Evolutionary conservation across 805 yeast species (phyloP), one percentile per base, ranked within the genome.

Genomic region (Hanseniaspora guilliermondii): DNA sequence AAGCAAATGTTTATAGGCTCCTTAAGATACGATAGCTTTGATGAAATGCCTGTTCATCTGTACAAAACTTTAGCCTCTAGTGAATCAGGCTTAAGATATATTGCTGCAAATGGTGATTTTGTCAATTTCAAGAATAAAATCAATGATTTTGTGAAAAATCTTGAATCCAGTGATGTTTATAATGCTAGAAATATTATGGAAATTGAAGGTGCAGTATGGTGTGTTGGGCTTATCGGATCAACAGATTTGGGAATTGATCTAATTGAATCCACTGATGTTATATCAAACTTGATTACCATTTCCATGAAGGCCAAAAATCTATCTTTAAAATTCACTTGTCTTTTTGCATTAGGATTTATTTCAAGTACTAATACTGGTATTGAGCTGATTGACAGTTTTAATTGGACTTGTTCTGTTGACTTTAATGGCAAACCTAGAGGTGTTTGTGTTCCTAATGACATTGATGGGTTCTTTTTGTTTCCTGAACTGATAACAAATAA

Each of bases 151-250:
- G 60, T 67, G 0, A 58, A 62, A 19, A 58, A 58, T 8, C 48
- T 65, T 5, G 62, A 60, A 12, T 62, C 60, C 39, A 57, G 59
- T 25, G 60, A 58, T 7, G 55, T 52, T 4, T 60, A 58, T 16
- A 44, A 52, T 11, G 38, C 63, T 6, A 73, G 69, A 21, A 69
- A 69, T 5, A 72, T 73, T 6, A 67, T 70, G 8, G 75, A 74
- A 58, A 65, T 91, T 25, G 87, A 86, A 62, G 85, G 89, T 11
- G 78, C 83, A 35, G 61, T 91, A 36, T 91, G 97, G 97, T 82
- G 94, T 1, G 73, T 87, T 35, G 97, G 96, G 0, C 81, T 82
- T 61, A 79, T 89, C 32, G 89, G 89, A 1, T 77, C 88, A 0
- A 77, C 87, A 1, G 76, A 76, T 9, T 69, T 75, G 50, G 97